Conservation (phyloP, 2,329 filamentous ascomycete species). For the Aspergillus carbonarius region DNA sequence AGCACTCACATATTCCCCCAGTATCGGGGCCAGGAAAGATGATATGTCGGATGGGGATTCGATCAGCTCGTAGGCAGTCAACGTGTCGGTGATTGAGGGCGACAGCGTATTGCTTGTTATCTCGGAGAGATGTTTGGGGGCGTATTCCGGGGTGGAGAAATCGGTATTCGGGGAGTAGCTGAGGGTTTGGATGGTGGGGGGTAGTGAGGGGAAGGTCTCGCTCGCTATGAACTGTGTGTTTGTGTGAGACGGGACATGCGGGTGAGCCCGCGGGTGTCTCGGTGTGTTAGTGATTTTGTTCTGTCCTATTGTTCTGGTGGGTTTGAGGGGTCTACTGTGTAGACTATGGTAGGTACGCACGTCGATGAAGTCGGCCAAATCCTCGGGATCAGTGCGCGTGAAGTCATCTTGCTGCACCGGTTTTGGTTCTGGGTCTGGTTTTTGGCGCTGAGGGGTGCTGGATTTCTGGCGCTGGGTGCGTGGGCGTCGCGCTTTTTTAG, state of each 20-base stretch:
- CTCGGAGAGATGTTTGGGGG: constrained; percentile 55
- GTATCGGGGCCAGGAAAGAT: constrained; percentile 61
- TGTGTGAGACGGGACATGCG: background rate
- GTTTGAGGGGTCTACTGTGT: background rate
- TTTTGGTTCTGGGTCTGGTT: background rate
- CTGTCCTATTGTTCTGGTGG: background rate
- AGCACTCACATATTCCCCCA: constrained; percentile 62
- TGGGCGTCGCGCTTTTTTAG: constrained; percentile 37
- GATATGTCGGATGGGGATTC: constrained; percentile 46
- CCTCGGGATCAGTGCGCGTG: constrained; percentile 54
- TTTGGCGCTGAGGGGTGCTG: background rate
- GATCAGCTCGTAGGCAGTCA: constrained; percentile 66
- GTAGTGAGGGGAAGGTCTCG: constrained; percentile 67
- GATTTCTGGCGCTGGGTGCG: background rate
- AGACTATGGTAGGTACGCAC: constrained; percentile 35
- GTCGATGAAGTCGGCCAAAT: constrained; percentile 76
- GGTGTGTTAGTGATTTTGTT: background rate
- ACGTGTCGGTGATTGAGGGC: constrained; percentile 63
- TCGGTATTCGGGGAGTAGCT: constrained; percentile 55
- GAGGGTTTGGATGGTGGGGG: constrained; percentile 59
- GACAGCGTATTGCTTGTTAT: constrained; percentile 52
- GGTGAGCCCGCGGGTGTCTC: background rate
- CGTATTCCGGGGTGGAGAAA: constrained; percentile 56
- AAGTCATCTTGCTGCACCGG: background rate
- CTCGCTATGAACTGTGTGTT: constrained; percentile 63